Conservation (phyloP, 1,284 basidiomycete species). For the Prillingera fragicola region DNA sequence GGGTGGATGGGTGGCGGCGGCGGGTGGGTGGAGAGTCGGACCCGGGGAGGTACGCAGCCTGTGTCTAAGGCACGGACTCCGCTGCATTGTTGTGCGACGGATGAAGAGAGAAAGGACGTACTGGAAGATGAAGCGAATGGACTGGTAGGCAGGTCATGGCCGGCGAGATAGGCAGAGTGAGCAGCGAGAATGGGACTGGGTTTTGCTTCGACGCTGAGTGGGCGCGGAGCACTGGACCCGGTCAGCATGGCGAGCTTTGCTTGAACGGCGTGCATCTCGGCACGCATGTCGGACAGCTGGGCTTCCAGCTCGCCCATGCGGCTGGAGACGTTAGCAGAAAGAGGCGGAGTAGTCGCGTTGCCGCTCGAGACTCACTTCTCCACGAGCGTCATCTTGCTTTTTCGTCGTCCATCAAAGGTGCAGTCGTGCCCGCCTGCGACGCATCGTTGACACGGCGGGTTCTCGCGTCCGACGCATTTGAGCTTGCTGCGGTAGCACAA, state of each 20-base stretch:
- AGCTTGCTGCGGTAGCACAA: conserved; percentile 9
- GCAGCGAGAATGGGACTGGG: too few species aligned
- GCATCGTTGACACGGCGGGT: conserved; percentile 8
- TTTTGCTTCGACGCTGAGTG: too few species aligned
- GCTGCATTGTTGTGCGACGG: too few species aligned
- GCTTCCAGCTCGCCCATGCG: neutral
- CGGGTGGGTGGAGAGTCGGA: too few species aligned
- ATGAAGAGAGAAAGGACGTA: too few species aligned
- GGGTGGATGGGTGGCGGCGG: too few species aligned
- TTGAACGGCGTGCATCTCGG: neutral
- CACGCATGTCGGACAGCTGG: conserved; percentile 1
- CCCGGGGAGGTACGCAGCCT: too few species aligned
- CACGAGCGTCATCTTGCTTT: conserved; percentile 8
- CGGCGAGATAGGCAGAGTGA: too few species aligned
- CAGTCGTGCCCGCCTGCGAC: conserved; percentile 3
- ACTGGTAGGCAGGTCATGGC: too few species aligned
- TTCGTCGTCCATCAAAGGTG: conserved; percentile 9
- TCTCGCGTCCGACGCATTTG: conserved; percentile 9
- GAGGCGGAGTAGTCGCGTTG: too few species aligned
- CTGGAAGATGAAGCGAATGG: too few species aligned
- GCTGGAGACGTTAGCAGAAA: conserved; percentile 2
- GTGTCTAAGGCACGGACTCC: too few species aligned
- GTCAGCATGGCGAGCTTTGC: neutral
- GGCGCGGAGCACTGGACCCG: neutral
- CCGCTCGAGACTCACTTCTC: neutral